Evolutionary conservation across 768 basidiomycete species (phyloP).

Genomic region (Pulveroboletus sp.): DNA sequence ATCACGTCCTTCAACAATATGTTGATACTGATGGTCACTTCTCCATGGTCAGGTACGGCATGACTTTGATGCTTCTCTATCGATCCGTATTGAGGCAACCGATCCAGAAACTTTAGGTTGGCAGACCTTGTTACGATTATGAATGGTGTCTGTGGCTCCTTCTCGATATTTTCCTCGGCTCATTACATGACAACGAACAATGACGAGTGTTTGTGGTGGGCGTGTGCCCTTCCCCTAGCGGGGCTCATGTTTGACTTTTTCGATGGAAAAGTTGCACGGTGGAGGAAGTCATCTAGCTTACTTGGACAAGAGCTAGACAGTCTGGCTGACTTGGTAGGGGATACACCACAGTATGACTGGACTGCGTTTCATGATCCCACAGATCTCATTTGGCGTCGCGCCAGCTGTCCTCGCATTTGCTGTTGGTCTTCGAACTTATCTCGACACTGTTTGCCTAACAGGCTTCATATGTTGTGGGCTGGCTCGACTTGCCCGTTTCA

Average conservation of each 20-base stretch:
- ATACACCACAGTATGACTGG: neutral
- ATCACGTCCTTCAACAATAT: constrained; percentile 68
- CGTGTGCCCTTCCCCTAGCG: constrained; percentile 82
- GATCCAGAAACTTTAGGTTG: constrained; percentile 85
- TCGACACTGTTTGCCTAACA: constrained; percentile 83
- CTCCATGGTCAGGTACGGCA: constrained; percentile 82
- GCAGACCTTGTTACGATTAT: constrained; percentile 98
- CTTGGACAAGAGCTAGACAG: constrained; percentile 97
- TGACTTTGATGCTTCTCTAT: constrained; percentile 1
- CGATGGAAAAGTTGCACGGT: constrained; percentile 96
- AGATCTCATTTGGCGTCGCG: constrained; percentile 98
- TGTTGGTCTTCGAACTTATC: constrained; percentile 84
- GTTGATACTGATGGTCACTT: constrained; percentile 92
- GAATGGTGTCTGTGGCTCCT: constrained; percentile 97
- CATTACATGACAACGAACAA: constrained; percentile 81
- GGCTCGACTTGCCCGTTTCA: constrained; percentile 95
- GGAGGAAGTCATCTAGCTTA: constrained; percentile 94
- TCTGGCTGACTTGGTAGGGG: constrained; percentile 81
- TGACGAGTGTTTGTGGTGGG: constrained; percentile 75
- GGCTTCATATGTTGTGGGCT: constrained; percentile 95
- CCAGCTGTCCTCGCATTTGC: constrained; percentile 91
- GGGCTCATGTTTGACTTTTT: constrained; percentile 98
- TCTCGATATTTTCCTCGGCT: constrained; percentile 91
- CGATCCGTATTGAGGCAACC: constrained; percentile 16
- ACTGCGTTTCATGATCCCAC: constrained; percentile 5